phyloP scores from a whole-genome alignment of 192 early-diverging fungal genomes.

The Coemansia sp. region DNA sequence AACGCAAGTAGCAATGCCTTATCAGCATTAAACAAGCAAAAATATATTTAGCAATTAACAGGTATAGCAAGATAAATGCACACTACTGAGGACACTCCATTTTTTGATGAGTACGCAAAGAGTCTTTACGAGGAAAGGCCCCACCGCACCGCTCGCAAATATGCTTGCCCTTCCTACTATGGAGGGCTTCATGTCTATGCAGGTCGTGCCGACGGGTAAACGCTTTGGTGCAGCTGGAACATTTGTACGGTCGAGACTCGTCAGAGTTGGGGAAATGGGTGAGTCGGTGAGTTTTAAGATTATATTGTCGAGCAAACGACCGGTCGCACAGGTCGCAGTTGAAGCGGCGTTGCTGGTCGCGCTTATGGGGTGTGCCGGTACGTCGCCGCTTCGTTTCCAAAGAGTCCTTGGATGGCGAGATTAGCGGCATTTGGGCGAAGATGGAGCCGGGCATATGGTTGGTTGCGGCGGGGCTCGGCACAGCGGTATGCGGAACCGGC shows the following conservation, averaged over 20 bases:
- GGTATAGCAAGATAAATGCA: background rate
- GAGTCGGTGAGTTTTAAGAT: slow-evolving; percentile 73
- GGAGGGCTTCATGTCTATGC: slow-evolving; percentile 63
- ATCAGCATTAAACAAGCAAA: too few species aligned
- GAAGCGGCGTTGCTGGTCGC: slow-evolving; percentile 52
- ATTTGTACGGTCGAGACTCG: slow-evolving; percentile 58
- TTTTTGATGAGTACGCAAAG: slow-evolving; percentile 38
- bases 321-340: slow-evolving; percentile 62
- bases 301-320: slow-evolving; percentile 76
- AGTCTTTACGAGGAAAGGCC: slow-evolving; percentile 54
- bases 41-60: background rate
- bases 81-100: slow-evolving; percentile 7
- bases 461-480: slow-evolving; percentile 6
- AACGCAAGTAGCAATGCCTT: too few species aligned
- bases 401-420: slow-evolving; percentile 3
- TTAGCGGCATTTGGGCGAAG: slow-evolving; percentile 44
- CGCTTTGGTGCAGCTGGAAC: slow-evolving; percentile 59
- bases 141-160: slow-evolving; percentile 44
- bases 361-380: slow-evolving; percentile 29
- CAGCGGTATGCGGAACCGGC: background rate
- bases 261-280: slow-evolving; percentile 61
- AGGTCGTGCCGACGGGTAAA: slow-evolving; percentile 80
- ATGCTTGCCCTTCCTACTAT: slow-evolving; percentile 52
- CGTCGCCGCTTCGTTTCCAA: slow-evolving; percentile 30
- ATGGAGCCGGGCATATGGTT: slow-evolving; percentile 6